Conservation (phyloP, 2,329 filamentous ascomycete genomes). For the Albifimbria verrucaria region DNA sequence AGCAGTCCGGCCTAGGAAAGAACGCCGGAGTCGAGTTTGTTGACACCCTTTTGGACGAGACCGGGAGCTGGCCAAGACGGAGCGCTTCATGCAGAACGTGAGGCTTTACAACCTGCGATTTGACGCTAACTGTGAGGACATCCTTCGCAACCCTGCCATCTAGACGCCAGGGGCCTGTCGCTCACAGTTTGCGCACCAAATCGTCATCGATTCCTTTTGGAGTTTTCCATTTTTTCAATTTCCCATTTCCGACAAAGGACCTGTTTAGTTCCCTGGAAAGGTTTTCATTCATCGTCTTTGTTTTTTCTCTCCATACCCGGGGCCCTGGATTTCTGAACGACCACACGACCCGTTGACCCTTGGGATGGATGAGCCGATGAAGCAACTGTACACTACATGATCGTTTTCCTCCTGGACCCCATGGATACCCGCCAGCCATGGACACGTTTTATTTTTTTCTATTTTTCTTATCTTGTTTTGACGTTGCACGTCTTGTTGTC, state of each 20-base stretch:
- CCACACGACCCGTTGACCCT: constrained; percentile 15
- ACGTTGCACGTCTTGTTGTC: constrained; percentile 10
- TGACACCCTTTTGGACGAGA: constrained; percentile 93
- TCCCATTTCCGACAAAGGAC: not conserved
- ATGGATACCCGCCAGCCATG: constrained; percentile 15
- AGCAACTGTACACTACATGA: constrained; percentile 24
- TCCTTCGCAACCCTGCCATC: constrained; percentile 61
- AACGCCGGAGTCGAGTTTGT: constrained; percentile 94
- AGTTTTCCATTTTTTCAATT: not conserved
- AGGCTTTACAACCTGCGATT: constrained; percentile 90
- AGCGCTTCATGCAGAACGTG: constrained; percentile 88
- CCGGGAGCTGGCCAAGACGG: constrained; percentile 82
- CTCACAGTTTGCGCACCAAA: not conserved
- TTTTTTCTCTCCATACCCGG: not conserved
- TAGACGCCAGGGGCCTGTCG: constrained; percentile 30
- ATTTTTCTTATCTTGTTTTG: constrained; percentile 18
- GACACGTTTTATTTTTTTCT: constrained; percentile 13
- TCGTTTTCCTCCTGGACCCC: constrained; percentile 18
- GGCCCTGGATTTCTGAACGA: constrained; percentile 17
- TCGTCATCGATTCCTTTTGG: not conserved
- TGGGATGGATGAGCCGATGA: constrained; percentile 19
- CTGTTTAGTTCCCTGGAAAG: not conserved
- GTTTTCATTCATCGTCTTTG: not conserved
- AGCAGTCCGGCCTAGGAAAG: constrained; percentile 70
- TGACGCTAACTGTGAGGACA: constrained; percentile 92